Base-by-base conservation (phyloP, 2,329 filamentous ascomycete genomes). In the Alternaria tenuissima region DNA sequence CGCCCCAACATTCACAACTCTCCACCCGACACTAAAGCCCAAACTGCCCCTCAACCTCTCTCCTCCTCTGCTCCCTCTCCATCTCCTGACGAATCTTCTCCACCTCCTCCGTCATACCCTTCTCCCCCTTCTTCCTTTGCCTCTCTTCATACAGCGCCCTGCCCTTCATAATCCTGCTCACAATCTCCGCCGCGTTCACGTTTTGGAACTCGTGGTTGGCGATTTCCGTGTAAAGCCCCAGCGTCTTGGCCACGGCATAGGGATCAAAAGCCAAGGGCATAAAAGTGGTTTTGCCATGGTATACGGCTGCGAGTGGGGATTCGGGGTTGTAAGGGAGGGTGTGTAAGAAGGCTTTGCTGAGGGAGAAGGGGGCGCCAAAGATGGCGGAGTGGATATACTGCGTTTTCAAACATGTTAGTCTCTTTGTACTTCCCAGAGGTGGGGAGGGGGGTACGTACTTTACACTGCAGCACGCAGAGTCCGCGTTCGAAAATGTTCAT, bases 401-500 rank as follows among this genome's bases (percentile, higher is more conserved):
- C 5, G 4, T 9, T 71, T 2, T 1, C 20, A 4, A 4, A 9
- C 7, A 4, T 36, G 32, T 67, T 18, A 61, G 52, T 43, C 5
- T 59, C n/a, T 20, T 34, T 14, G 4, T 34, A 5, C 8, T 32
- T 9, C n/a, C n/a, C n/a, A n/a, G n/a, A n/a, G n/a, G n/a, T n/a
- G n/a, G n/a, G n/a, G n/a, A n/a, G 30, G 26, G 32, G n/a, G 30
- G 14, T 30, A 52, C 87, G 72, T 83, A 94, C 92, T 79, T 91
- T 91, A 84, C 95, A 99, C 76, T 99, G 95, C 64, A 98, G 83
- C 30, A 98, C 94, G 77, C 95, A 99, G 22, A 99, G 88, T 2
- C 94, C 94, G 42, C 95, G 90, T 83, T 99, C 95, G 73, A 94
- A 97, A 58, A 97, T 94, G 82, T 98, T 99, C 95, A 99, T 99